Conservation (phyloP, 108 stramenopile genomes). For the Cylindrotheca closterium region DNA sequence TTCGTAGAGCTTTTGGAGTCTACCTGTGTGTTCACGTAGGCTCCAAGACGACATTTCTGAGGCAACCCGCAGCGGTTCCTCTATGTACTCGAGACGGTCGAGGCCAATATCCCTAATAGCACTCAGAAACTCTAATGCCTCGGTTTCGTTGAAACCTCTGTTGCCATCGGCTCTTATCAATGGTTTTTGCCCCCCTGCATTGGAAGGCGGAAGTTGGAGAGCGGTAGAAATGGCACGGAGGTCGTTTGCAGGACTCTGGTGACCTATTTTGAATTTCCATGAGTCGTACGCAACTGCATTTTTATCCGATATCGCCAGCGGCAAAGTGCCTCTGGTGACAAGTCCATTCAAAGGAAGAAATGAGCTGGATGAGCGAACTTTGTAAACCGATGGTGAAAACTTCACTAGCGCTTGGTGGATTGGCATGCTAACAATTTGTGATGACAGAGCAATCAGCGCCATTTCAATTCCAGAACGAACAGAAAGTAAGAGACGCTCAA, state of each 20-base stretch:
- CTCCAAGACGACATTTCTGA: conserved; percentile 37
- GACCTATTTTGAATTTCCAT: conserved; percentile 81
- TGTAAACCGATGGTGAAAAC: conserved; percentile 9
- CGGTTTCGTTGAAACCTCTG: conserved; percentile 57
- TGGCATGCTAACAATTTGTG: conserved; percentile 48
- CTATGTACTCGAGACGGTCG: conserved; percentile 64
- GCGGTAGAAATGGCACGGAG: conserved; percentile 28
- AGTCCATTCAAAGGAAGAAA: conserved; percentile 68
- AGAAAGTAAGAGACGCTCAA: conserved; percentile 30
- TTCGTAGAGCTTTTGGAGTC: conserved; percentile 49
- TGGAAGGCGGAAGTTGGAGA: conserved; percentile 5
- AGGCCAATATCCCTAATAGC: conserved; percentile 39
- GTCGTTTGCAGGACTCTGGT: conserved; percentile 43
- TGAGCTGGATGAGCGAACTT: background rate
- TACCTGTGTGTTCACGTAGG: conserved; percentile 45
- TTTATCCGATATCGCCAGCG: background rate
- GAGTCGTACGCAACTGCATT: conserved; percentile 40
- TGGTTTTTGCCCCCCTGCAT: conserved; percentile 1
- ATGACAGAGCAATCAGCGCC: conserved; percentile 71
- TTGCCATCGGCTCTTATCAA: conserved; percentile 75
- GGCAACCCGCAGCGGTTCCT: conserved; percentile 57
- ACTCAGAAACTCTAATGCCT: conserved; percentile 44
- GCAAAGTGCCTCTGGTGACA: conserved; percentile 41
- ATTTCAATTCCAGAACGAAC: conserved; percentile 81
- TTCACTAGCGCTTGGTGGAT: conserved; percentile 55